Evolutionary conservation across 2,329 filamentous ascomycete species (phyloP).

Genomic region (Arachnomyces sp.): DNA sequence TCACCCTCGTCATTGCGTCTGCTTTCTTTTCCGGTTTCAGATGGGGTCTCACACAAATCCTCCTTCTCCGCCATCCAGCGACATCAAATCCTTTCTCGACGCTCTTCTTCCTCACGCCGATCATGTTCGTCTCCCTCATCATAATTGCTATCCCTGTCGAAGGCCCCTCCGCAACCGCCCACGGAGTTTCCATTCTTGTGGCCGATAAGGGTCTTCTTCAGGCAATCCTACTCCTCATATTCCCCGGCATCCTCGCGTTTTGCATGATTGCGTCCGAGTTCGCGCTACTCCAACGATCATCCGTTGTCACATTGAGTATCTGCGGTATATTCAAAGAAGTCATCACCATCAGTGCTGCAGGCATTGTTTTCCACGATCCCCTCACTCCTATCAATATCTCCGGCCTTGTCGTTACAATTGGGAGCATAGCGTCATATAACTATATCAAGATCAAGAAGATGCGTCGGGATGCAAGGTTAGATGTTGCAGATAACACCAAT

Average conservation of each 20-base stretch:
- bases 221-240: constrained; percentile 68
- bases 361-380: constrained; percentile 78
- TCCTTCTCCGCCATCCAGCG: constrained; percentile 85
- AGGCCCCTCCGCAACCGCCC: constrained; percentile 60
- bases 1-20: constrained; percentile 84
- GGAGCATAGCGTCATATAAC: constrained; percentile 83
- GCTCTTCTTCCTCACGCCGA: constrained; percentile 93
- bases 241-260: constrained; percentile 86
- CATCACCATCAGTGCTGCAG: constrained; percentile 84
- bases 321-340: constrained; percentile 99
- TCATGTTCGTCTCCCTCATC: constrained; percentile 85
- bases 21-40: constrained; percentile 95
- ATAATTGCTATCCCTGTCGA: constrained; percentile 79
- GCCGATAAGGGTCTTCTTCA: constrained; percentile 60
- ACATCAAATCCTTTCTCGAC: constrained; percentile 95
- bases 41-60: constrained; percentile 96
- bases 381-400: constrained; percentile 81
- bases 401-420: constrained; percentile 80
- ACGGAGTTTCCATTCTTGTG: constrained; percentile 58
- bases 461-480: constrained; percentile 61
- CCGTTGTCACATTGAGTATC: constrained; percentile 90
- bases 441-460: constrained; percentile 90
- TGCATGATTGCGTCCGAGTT: constrained; percentile 97
- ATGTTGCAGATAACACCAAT: constrained; percentile 21
- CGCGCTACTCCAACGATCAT: constrained; percentile 86